A percentile compares a stretch with the other conserved stretches of the same genome.
phyloP scores from a whole-genome alignment of 768 basidiomycete species.

The Clitopilus passeckerianus region DNA sequence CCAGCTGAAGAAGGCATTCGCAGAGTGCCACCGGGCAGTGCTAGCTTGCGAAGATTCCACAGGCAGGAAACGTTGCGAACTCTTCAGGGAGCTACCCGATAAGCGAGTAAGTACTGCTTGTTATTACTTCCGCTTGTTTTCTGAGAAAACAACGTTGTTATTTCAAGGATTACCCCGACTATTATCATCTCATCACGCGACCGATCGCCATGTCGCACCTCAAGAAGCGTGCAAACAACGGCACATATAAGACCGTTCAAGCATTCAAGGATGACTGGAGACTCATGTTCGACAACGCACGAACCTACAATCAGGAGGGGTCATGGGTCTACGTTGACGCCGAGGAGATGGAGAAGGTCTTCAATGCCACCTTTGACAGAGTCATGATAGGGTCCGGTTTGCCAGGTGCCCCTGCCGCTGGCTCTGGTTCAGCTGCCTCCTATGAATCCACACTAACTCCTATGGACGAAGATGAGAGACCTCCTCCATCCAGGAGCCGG shows the following conservation, averaged over 20 bases:
- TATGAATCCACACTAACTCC: slow-evolving; percentile 72
- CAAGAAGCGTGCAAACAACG: slow-evolving; percentile 65
- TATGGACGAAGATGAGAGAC: slow-evolving; percentile 77
- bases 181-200: slow-evolving; percentile 81
- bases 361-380: slow-evolving; percentile 65
- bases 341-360: slow-evolving; percentile 89
- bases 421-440: slow-evolving; percentile 38
- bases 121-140: not conserved
- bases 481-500: slow-evolving; percentile 44
- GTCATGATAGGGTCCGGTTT: slow-evolving; percentile 63
- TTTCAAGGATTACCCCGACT: slow-evolving; percentile 81
- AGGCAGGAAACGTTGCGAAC: slow-evolving; percentile 77
- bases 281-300: slow-evolving; percentile 92
- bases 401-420: slow-evolving; percentile 56
- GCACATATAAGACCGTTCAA: slow-evolving; percentile 69
- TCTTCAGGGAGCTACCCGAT: slow-evolving; percentile 86
- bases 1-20: slow-evolving; percentile 80
- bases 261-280: slow-evolving; percentile 77
- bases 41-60: slow-evolving; percentile 64
- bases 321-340: slow-evolving; percentile 95
- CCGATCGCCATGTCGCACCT: slow-evolving; percentile 89
- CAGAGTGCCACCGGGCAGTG: slow-evolving; percentile 72
- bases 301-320: slow-evolving; percentile 90
- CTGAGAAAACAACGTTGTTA: slow-evolving; percentile 12
- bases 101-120: slow-evolving; percentile 45